Percentiles rank a stretch among this genome's conserved stretches.
Conservation (phyloP, 2,329 filamentous ascomycete genomes). For the Simplicillium sp. region DNA sequence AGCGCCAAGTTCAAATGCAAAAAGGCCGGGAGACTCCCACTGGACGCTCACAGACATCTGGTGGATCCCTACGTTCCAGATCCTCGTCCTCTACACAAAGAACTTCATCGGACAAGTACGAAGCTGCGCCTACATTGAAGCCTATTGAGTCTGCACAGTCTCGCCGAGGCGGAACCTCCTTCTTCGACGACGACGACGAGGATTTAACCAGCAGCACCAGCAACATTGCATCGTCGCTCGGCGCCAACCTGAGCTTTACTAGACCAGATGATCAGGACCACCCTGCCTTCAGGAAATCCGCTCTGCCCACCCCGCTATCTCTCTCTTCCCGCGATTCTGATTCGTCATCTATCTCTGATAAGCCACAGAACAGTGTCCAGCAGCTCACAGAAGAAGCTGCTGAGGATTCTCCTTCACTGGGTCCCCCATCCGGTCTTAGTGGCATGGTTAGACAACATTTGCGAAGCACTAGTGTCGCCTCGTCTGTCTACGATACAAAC, state of each 20-base stretch:
- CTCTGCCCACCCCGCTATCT: slow-evolving; percentile 32
- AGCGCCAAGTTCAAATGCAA: slow-evolving; percentile 74
- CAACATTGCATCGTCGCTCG: slow-evolving; percentile 3
- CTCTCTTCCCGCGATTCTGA: slow-evolving; percentile 17
- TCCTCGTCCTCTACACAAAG: slow-evolving; percentile 36
- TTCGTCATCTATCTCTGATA: slow-evolving; percentile 15
- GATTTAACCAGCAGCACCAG: slow-evolving; percentile 12
- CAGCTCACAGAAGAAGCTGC: slow-evolving; percentile 14
- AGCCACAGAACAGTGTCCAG: slow-evolving; percentile 6
- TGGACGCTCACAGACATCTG: slow-evolving; percentile 38
- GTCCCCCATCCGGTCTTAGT: slow-evolving; percentile 59
- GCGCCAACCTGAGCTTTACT: slow-evolving; percentile 21
- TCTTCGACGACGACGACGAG: slow-evolving; percentile 35
- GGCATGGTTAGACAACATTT: slow-evolving; percentile 80
- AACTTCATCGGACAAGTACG: slow-evolving; percentile 21
- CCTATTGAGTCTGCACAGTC: background rate
- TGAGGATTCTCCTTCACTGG: slow-evolving; percentile 71
- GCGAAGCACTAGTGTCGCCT: slow-evolving; percentile 69
- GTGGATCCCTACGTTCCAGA: slow-evolving; percentile 32
- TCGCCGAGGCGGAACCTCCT: slow-evolving; percentile 19
- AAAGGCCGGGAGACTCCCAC: slow-evolving; percentile 48
- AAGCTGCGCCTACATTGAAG: slow-evolving; percentile 11
- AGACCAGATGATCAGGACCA: slow-evolving; percentile 44
- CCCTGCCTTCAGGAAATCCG: slow-evolving; percentile 40
- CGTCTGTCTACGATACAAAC: slow-evolving; percentile 60